Base-by-base conservation (phyloP, 495 filamentous ascomycete genomes). In the Podospora pseudocomata region DNA sequence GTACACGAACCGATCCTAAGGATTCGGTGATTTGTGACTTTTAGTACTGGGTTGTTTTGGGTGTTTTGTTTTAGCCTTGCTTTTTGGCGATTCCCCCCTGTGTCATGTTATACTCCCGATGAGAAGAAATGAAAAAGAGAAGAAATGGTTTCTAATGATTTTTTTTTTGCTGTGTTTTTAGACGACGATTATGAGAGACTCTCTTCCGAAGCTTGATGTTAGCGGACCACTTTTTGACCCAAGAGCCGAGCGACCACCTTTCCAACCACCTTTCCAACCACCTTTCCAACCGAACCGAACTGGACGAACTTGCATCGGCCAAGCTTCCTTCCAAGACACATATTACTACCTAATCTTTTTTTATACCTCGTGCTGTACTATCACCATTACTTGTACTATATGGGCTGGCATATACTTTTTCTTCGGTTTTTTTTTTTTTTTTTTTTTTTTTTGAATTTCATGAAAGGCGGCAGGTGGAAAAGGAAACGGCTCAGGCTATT, bases 1-100 rank as follows among this genome's bases (percentile, higher is more conserved):
- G 20, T 67, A 70, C 54, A 60, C 18, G 19, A 20, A 53, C 13
- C 66, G 68, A 7, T 49, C 39, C 13, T 49, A 16, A 49, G 15
- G 39, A 49, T 49, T 49, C 6, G 39, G 39, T 58, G 56, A 58
- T 58, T 16, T 58, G 5, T 58, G 19, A 15, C 20, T 27, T 57
- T 57, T 23, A n/a, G 34, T 13, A 49, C 39, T 2, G 39, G 39
- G 39, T 6, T 49, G 5, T 6, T 32, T 32, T 32, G 30, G 30
- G 30, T 49, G 39, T 49, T 49, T 49, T 13, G 39, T 32, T 61
- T 32, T 9, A 32, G 23, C 6, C 13, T 61, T 61, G 13, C 13
- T 20, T 20, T 58, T 20, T 20, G 26, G n/a, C n/a, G 19, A 58
- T 58, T 11, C 56, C 27, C 23, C 23, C 23, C 23, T 23, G 23